phyloP scores from a whole-genome alignment of 306 rosid species.

The Citrullus colocynthis region DNA sequence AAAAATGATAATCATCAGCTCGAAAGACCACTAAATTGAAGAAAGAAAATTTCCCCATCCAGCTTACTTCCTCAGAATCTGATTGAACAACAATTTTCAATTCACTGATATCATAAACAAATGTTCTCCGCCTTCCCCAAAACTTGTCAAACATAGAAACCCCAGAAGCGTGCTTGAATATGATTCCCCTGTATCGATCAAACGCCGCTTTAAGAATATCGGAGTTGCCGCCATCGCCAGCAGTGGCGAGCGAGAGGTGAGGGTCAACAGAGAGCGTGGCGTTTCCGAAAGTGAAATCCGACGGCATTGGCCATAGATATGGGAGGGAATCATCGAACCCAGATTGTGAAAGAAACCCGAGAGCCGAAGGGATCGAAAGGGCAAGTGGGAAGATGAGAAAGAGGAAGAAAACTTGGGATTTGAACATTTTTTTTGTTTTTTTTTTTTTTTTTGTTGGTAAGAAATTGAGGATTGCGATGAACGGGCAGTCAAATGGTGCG shows the following conservation, averaged over 20 bases:
- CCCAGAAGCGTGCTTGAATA: conserved; percentile 40
- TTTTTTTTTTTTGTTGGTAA: too few species aligned
- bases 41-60: background rate
- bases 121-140: conserved; percentile 14
- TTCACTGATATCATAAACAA: conserved; percentile 26
- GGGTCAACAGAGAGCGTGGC: conserved; percentile 64
- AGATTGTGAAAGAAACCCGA: conserved; percentile 4
- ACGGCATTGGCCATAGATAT: conserved; percentile 80
- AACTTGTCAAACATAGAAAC: conserved; percentile 20
- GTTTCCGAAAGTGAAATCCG: conserved; percentile 45
- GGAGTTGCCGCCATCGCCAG: conserved; percentile 37
- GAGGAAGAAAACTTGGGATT: conserved; percentile 2
- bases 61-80: conserved; percentile 38
- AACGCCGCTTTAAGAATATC: conserved; percentile 39
- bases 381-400: conserved; percentile 14
- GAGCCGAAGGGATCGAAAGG: conserved; percentile 13
- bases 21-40: background rate
- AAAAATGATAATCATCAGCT: background rate
- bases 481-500: background rate
- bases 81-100: conserved; percentile 50
- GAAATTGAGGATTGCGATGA: background rate
- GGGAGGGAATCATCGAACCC: conserved; percentile 30
- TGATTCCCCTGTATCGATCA: conserved; percentile 55
- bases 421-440: background rate
- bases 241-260: conserved; percentile 30